Evolutionary conservation across 2,329 filamentous ascomycete species (phyloP).

Genomic region (Alternaria angustiovoidea): DNA sequence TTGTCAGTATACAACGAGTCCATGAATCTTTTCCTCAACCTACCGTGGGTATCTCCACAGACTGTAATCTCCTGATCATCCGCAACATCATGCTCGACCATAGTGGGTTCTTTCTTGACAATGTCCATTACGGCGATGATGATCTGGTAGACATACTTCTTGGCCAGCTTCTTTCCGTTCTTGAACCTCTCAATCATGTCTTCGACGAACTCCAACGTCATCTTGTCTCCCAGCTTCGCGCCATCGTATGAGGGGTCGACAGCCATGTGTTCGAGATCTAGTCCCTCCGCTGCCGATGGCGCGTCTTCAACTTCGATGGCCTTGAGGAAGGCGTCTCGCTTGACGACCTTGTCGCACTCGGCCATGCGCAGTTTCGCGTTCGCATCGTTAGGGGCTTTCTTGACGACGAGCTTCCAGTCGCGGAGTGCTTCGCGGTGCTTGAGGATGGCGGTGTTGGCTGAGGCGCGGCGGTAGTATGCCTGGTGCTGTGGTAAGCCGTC

Average conservation of each 20-base stretch:
- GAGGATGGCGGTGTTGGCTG: conserved; percentile 90
- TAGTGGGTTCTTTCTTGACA: conserved; percentile 90
- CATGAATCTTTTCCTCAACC: conserved; percentile 33
- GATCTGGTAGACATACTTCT: conserved; percentile 98
- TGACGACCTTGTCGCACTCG: conserved; percentile 94
- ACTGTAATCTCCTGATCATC: conserved; percentile 84
- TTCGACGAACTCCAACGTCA: conserved; percentile 96
- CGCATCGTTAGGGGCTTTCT: conserved; percentile 85
- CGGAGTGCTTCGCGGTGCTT: conserved; percentile 85
- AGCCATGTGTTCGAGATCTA: conserved; percentile 85
- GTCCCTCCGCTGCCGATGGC: conserved; percentile 87
- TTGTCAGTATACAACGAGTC: conserved; percentile 22
- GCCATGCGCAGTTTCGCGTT: conserved; percentile 89
- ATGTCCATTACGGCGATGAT: conserved; percentile 88
- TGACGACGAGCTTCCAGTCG: conserved; percentile 91
- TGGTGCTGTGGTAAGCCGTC: conserved; percentile 48
- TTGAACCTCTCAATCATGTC: conserved; percentile 94
- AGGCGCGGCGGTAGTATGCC: conserved; percentile 93
- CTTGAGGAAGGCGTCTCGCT: conserved; percentile 89
- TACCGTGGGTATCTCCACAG: conserved; percentile 96
- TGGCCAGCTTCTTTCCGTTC: conserved; percentile 91
- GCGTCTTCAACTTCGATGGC: conserved; percentile 94
- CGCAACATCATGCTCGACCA: conserved; percentile 90
- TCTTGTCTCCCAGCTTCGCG: conserved; percentile 75
- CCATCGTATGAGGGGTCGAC: conserved; percentile 90